Evolutionary conservation across 2,329 filamentous ascomycete genomes (phyloP).

Genomic region (Clonostachys rhizophaga): DNA sequence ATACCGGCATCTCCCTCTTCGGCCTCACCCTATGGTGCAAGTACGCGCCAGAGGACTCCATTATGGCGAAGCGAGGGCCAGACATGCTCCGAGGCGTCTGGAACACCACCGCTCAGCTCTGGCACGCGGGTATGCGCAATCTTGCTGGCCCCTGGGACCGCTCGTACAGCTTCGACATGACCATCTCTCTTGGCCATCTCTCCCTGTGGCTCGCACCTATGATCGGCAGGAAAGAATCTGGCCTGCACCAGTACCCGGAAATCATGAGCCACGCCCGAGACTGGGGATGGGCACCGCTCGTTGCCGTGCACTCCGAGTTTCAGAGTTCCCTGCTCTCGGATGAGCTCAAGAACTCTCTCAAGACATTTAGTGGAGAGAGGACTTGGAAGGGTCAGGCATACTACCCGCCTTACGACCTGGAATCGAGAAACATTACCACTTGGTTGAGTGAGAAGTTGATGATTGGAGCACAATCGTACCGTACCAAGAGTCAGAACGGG

Average conservation of each 20-base stretch:
- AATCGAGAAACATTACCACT: constrained; percentile 52
- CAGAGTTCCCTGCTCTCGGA: constrained; percentile 41
- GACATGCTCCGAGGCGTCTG: constrained; percentile 49
- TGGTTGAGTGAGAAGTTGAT: constrained; percentile 53
- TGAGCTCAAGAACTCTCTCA: constrained; percentile 30
- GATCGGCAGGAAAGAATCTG: constrained; percentile 39
- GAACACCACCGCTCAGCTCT: constrained; percentile 45
- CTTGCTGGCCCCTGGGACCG: constrained; percentile 63
- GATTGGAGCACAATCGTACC: constrained; percentile 50
- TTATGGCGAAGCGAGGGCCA: constrained; percentile 46
- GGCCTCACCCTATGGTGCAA: constrained; percentile 55
- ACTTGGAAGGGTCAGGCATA: constrained; percentile 46
- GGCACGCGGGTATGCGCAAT: constrained; percentile 54
- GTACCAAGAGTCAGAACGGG: neutral
- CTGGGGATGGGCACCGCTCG: constrained; percentile 51
- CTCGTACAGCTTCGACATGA: constrained; percentile 61
- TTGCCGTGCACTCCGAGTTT: constrained; percentile 47
- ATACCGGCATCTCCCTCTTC: constrained; percentile 56
- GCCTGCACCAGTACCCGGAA: constrained; percentile 29
- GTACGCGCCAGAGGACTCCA: constrained; percentile 47
- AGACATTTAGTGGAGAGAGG: constrained; percentile 46
- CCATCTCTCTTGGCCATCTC: constrained; percentile 53
- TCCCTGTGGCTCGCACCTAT: constrained; percentile 55
- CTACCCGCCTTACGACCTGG: constrained; percentile 53
- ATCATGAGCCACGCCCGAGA: constrained; percentile 56